Evolutionary conservation across 768 basidiomycete genomes (phyloP), one percentile per base, ranked within the genome.

Genomic region (Termitomyces sp.): DNA sequence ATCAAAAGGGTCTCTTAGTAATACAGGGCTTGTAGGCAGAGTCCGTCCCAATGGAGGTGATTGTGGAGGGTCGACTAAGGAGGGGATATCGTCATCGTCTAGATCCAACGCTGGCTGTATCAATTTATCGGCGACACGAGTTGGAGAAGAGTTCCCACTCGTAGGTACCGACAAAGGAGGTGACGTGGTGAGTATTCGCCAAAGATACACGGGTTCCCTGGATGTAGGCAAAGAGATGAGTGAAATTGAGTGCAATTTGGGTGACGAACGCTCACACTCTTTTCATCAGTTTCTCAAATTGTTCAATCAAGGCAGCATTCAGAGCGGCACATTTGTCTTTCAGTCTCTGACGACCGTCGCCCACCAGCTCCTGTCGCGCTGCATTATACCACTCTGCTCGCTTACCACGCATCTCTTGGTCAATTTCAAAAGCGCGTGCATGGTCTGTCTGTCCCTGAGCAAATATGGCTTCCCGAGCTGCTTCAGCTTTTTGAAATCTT

Each of bases 401-500:
- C 37, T 29, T 52, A 12, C 11, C 20, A 9, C 34, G 51, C 51
- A 25, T 20, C 5, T 36, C n/a, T 36, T 52, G 36, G 0, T 52
- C 51, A 1, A 37, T 37, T 37, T 52, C n/a, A 4, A 34, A 52
- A 52, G 2, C 36, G 1, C 36, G 51, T 36, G 36, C n/a, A 36
- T 34, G 50, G n/a, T 20, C 50, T n/a, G 36, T n/a, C n/a, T 51
- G 50, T 51, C 50, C 50, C 34, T 34, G 17, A 5, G n/a, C 34
- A 20, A 51, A 51, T 11, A 51, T 17, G 15, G 31, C 31, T 15
- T 49, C 49, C 37, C 62, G 38, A 1, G 29, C 47, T 29, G 58
- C 55, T 14, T 63, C 49, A 10, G 47, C 49, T 12, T n/a, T 48
- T 49, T 15, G 32, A 38, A 34, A 60, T 37, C 29, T 63, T 32